These are phyloP conservation scores for Lactuca saligna DNA, from an alignment of 129 eudicot genomes.

Conservation along the genomic window DNA sequence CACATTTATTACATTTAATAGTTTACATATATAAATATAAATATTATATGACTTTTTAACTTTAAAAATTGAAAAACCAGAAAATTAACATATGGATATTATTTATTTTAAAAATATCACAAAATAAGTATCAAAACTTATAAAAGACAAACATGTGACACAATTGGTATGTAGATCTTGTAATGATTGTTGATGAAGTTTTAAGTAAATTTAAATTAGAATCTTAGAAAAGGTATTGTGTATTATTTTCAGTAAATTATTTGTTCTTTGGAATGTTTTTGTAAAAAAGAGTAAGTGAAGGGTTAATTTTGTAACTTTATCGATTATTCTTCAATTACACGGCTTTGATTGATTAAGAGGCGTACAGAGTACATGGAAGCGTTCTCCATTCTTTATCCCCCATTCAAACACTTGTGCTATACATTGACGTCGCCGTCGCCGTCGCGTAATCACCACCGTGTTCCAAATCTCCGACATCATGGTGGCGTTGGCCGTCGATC, in stretches of 20 bases:
- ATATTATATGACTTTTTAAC: no score
- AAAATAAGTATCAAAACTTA: no score
- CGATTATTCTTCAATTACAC: constrained; percentile 13
- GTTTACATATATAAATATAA: no score
- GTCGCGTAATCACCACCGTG: constrained; percentile 1
- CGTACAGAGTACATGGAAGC: constrained; percentile 12
- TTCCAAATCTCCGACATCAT: constrained; percentile 23
- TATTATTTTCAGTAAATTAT: background rate
- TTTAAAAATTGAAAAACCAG: no score
- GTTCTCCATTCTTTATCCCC: background rate
- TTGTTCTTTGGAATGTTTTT: background rate
- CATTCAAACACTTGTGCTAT: constrained; percentile 3
- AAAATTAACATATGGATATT: no score
- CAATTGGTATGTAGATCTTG: no score
- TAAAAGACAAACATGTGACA: no score
- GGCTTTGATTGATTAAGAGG: constrained; percentile 8
- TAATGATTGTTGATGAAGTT: no score
- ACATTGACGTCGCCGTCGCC: constrained; percentile 23
- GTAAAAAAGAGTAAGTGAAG: constrained; percentile 3
- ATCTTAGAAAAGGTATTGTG: no score
- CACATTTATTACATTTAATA: no score
- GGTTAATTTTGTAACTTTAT: background rate
- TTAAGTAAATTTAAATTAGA: no score
- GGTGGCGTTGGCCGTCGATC: constrained; percentile 26
- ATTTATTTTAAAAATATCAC: no score